Conservation (phyloP, 371 early-diverging fungal species). For the Rhizomucor pusillus region DNA sequence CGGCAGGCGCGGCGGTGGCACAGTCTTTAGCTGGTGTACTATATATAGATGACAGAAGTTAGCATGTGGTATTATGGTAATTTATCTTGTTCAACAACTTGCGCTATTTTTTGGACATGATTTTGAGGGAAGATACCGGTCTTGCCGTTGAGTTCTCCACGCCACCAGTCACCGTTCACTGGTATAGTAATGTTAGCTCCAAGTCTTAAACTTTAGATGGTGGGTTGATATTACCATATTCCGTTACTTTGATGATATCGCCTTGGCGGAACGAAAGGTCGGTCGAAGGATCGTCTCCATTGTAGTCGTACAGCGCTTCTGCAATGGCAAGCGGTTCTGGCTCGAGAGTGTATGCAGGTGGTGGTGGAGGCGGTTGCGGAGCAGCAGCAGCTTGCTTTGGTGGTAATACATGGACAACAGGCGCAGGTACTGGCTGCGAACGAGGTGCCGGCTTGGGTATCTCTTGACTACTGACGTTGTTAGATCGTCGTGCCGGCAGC, state of each 20-base stretch:
- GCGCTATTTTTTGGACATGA: constrained; percentile 42
- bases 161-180: constrained; percentile 56
- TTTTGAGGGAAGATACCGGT: constrained; percentile 52
- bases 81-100: constrained; percentile 10
- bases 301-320: constrained; percentile 49
- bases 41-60: background rate
- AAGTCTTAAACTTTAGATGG: background rate
- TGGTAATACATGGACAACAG: background rate
- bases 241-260: constrained; percentile 48
- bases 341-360: constrained; percentile 9
- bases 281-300: constrained; percentile 44
- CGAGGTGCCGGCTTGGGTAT: constrained; percentile 9
- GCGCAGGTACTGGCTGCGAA: constrained; percentile 10
- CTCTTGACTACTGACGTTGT: constrained; percentile 10
- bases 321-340: constrained; percentile 12
- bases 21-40: constrained; percentile 4
- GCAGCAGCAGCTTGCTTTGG: constrained; percentile 9
- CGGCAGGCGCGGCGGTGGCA: constrained; percentile 11
- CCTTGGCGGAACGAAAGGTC: constrained; percentile 50
- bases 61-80: background rate
- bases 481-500: background rate
- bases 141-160: constrained; percentile 38
- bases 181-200: background rate
- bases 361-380: constrained; percentile 8
- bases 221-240: constrained; percentile 38